Conservation (phyloP, 1,139 yeast genomes). For the Candida gigantensis region DNA sequence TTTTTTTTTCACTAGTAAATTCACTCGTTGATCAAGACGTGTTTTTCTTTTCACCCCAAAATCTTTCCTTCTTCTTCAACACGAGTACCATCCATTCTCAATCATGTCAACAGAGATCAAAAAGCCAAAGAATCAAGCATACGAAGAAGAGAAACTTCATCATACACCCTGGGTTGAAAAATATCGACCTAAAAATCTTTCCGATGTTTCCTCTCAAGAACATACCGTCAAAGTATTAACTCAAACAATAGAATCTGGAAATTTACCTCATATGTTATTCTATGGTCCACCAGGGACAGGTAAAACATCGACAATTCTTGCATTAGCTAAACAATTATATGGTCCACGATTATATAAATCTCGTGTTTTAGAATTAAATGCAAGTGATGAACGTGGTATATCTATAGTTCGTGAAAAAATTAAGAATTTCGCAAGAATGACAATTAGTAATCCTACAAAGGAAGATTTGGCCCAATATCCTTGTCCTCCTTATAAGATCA, state of each 20-base stretch:
- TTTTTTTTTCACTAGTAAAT: too few relatives aligned
- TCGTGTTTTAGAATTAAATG: constrained; percentile 88
- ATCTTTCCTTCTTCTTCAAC: constrained; percentile 1
- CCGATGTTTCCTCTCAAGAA: constrained; percentile 89
- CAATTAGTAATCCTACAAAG: constrained; percentile 77
- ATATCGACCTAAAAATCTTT: constrained; percentile 79
- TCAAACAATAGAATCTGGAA: constrained; percentile 75
- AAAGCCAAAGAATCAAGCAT: constrained; percentile 17
- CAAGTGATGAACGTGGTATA: constrained; percentile 96
- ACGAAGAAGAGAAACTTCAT: constrained; percentile 45
- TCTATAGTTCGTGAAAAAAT: constrained; percentile 90
- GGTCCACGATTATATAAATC: constrained; percentile 69
- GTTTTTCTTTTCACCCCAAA: constrained; percentile 2
- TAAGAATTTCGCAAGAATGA: constrained; percentile 85
- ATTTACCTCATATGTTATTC: constrained; percentile 92
- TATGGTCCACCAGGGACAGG: constrained; percentile 99
- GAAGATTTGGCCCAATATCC: constrained; percentile 75
- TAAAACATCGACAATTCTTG: constrained; percentile 88
- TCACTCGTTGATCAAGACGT: too few relatives aligned
- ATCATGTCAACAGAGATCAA: constrained; percentile 13
- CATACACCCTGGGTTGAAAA: constrained; percentile 81
- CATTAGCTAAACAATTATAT: constrained; percentile 80
- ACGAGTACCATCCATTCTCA: constrained; percentile 5
- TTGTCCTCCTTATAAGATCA: constrained; percentile 90
- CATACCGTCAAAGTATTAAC: constrained; percentile 86